These are phyloP conservation scores for Rhodotorula sp. DNA, from an alignment of 1,284 basidiomycete genomes.

Conservation along the genomic window DNA sequence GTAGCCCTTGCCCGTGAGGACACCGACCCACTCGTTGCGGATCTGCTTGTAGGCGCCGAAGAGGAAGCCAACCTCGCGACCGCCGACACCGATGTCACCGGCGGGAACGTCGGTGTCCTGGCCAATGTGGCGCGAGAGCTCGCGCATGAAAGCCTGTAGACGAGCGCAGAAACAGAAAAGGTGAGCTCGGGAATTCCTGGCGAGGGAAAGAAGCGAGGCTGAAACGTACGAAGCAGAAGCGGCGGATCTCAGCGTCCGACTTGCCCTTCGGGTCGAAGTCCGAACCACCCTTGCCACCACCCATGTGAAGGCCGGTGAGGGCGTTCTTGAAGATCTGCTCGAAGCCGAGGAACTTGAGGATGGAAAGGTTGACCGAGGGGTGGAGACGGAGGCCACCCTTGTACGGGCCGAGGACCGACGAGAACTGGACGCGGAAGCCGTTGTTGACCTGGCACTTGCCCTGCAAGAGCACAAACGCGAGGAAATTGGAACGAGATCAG, in stretches of 20 bases:
- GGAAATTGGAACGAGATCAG: too few species aligned
- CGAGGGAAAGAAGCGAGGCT: background rate
- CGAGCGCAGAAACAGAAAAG: background rate
- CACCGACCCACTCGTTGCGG: conserved; percentile 72
- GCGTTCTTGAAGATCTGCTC: conserved; percentile 84
- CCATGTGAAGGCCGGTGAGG: conserved; percentile 74
- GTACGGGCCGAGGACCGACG: conserved; percentile 79
- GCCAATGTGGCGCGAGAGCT: conserved; percentile 69
- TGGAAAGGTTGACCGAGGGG: conserved; percentile 77
- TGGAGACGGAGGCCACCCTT: conserved; percentile 80
- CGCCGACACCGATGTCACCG: conserved; percentile 72
- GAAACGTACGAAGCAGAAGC: conserved; percentile 61
- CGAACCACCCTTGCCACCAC: conserved; percentile 61
- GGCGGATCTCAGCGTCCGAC: conserved; percentile 71
- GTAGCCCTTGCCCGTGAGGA: conserved; percentile 75
- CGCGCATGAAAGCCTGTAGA: conserved; percentile 66
- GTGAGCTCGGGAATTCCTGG: background rate
- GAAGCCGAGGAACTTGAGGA: conserved; percentile 82
- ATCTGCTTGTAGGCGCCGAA: conserved; percentile 67
- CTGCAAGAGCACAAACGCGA: conserved; percentile 42
- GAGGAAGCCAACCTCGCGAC: conserved; percentile 57
- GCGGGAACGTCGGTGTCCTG: conserved; percentile 75
- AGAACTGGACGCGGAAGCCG: conserved; percentile 76
- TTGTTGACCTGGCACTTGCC: conserved; percentile 69
- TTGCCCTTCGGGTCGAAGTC: conserved; percentile 72